These are phyloP conservation scores for Akanthomyces dipterigenus DNA, from an alignment of 2,329 filamentous ascomycete genomes.

Conservation along the genomic window DNA sequence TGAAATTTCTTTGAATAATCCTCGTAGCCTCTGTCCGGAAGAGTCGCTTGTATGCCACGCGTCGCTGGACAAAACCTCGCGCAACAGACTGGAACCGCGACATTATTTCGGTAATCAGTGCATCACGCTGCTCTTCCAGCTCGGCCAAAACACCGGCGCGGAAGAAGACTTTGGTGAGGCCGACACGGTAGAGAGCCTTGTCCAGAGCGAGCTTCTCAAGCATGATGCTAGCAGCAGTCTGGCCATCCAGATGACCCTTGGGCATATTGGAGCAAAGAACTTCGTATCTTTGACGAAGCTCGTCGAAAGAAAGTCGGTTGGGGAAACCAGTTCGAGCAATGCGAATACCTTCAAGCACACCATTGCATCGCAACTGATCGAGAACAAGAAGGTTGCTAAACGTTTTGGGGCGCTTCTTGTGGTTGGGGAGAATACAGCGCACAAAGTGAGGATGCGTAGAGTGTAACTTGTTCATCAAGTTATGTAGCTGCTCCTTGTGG, in stretches of 20 bases:
- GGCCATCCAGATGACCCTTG: conserved; percentile 84
- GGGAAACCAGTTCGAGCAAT: conserved; percentile 97
- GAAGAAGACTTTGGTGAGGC: conserved; percentile 97
- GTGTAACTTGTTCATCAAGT: conserved; percentile 86
- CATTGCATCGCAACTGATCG: conserved; percentile 96
- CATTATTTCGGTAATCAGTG: conserved; percentile 91
- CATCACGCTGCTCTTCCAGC: conserved; percentile 89
- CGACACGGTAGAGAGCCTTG: conserved; percentile 80
- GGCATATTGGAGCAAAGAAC: conserved; percentile 86
- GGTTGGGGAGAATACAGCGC: conserved; percentile 93
- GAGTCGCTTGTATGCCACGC: conserved; percentile 83
- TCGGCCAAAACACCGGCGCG: conserved; percentile 92
- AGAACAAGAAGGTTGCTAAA: conserved; percentile 88
- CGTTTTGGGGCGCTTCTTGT: conserved; percentile 93
- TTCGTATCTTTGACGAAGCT: conserved; percentile 94
- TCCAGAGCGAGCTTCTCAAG: conserved; percentile 84
- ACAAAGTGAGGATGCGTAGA: conserved; percentile 98
- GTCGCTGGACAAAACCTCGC: conserved; percentile 80
- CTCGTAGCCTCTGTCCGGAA: conserved; percentile 92
- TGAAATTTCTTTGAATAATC: conserved; percentile 92
- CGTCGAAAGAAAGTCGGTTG: conserved; percentile 83
- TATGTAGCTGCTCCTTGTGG: conserved; percentile 98
- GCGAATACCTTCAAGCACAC: conserved; percentile 96
- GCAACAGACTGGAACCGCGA: conserved; percentile 87
- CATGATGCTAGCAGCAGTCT: conserved; percentile 77